Base-by-base conservation (phyloP, 257 asterid species). In the Jasminum sambac region DNA sequence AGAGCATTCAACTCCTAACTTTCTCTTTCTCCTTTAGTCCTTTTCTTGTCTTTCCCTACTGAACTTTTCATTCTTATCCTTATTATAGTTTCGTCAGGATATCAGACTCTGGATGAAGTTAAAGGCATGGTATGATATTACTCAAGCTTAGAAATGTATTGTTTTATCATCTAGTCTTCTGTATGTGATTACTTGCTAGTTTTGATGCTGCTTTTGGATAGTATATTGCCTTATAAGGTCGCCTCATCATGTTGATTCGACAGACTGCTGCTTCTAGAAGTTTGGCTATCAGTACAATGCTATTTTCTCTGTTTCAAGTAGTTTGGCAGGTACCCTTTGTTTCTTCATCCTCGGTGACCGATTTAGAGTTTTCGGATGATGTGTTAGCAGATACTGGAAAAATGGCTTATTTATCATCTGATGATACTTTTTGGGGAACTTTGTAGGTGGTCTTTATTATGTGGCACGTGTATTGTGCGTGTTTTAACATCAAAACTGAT, bases 401-500 rank as follows among this genome's bases (percentile, higher is more conserved):
- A 63, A 58, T 6, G 34, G 61, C 48, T 23, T 30, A 34, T 17
- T 42, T 37, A 8, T 58, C 42, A 8, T 65, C 60, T 70, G 70
- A 70, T 48, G 8, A 13, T 59, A 63, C 1, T n/a, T 41, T 38
- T 13, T 69, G 66, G 41, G 60, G 34, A 52, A 30, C 63, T 50
- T 55, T 69, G 61, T 66, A 84, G 89, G 89, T 82, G 83, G 80
- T 78, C 65, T 82, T 82, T 82, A 23, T 82, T 36, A 30, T 70
- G 64, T 85, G 90, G 90, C 90, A 85, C 66, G 50, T 82, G 65
- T 67, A 82, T 61, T 82, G 90, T 66, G 84, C 82, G n/a, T 76
- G 84, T 72, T 78, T 68, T 63, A 82, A 85, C 82, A 82, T 85
- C 76, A 85, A 71, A 72, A 85, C 90, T 11, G 90, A 85, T 58